These are phyloP conservation scores for Hypoxylon sp. DNA, from an alignment of 2,329 filamentous ascomycete species.

Conservation along the genomic window DNA sequence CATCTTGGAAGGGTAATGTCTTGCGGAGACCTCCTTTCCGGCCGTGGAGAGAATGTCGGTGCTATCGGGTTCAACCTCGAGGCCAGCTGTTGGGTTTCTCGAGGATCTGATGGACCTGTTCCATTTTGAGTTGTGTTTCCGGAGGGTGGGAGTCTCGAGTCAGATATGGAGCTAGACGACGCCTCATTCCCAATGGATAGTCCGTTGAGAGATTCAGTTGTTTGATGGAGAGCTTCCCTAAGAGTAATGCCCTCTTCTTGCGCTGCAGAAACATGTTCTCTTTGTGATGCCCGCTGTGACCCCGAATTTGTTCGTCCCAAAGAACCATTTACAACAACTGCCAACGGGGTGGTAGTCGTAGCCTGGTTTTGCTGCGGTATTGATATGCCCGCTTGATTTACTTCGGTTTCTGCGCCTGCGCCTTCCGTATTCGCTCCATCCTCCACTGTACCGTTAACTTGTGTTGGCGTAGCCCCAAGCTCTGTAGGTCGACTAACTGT, in stretches of 20 bases:
- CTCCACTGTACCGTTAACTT: constrained; percentile 6
- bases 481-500: constrained; percentile 9
- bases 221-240: constrained; percentile 40
- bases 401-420: neutral
- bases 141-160: neutral
- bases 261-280: constrained; percentile 1
- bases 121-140: constrained; percentile 2
- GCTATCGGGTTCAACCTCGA: constrained; percentile 40
- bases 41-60: constrained; percentile 32
- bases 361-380: constrained; percentile 7
- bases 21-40: constrained; percentile 42
- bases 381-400: constrained; percentile 3
- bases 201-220: constrained; percentile 13
- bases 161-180: constrained; percentile 5
- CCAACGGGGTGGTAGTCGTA: neutral
- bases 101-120: constrained; percentile 1
- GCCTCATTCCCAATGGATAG: constrained; percentile 6
- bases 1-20: constrained; percentile 79
- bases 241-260: constrained; percentile 32
- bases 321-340: neutral
- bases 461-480: constrained; percentile 1
- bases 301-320: constrained; percentile 1
- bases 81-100: constrained; percentile 11
- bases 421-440: constrained; percentile 1
- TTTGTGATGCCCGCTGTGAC: neutral